These are phyloP conservation scores for Suhomyces kilbournensis DNA, from an alignment of 805 yeast species.

Conservation along the genomic window DNA sequence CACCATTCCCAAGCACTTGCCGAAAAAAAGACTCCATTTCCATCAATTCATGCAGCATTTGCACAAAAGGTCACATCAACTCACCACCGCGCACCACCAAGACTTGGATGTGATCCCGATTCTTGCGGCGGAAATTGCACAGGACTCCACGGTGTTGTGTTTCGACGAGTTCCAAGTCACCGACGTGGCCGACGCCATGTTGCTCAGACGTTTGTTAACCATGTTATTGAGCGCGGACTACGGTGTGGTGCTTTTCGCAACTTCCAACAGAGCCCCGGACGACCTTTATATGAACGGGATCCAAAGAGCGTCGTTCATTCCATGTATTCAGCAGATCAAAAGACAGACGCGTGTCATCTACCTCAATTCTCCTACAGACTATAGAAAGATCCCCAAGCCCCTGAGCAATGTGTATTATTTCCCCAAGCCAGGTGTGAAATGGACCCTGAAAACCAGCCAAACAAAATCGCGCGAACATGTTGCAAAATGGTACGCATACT, in stretches of 20 bases:
- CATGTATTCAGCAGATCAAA: slow-evolving; percentile 82
- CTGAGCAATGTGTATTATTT: slow-evolving; percentile 71
- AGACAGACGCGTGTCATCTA: slow-evolving; percentile 70
- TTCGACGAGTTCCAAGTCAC: slow-evolving; percentile 98
- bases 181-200: slow-evolving; percentile 98
- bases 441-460: slow-evolving; percentile 48
- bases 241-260: slow-evolving; percentile 87
- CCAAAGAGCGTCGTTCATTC: slow-evolving; percentile 87
- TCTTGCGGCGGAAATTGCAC: slow-evolving; percentile 80
- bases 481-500: slow-evolving; percentile 74
- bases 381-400: slow-evolving; percentile 85
- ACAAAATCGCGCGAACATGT: slow-evolving; percentile 59
- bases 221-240: slow-evolving; percentile 66
- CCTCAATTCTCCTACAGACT: slow-evolving; percentile 89
- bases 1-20: slow-evolving; percentile 73
- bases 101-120: slow-evolving; percentile 82
- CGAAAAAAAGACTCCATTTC: slow-evolving; percentile 83
- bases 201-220: slow-evolving; percentile 71
- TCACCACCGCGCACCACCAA: slow-evolving; percentile 54
- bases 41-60: slow-evolving; percentile 96
- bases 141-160: slow-evolving; percentile 73
- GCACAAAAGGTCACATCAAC: slow-evolving; percentile 81
- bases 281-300: slow-evolving; percentile 92
- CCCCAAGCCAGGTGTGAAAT: slow-evolving; percentile 64
- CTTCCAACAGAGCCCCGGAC: slow-evolving; percentile 93